Percentiles rank a stretch among this genome's conserved stretches.
These are phyloP conservation scores for Cercospora nicotianae DNA, from an alignment of 2,329 filamentous ascomycete species.

Conservation along the genomic window DNA sequence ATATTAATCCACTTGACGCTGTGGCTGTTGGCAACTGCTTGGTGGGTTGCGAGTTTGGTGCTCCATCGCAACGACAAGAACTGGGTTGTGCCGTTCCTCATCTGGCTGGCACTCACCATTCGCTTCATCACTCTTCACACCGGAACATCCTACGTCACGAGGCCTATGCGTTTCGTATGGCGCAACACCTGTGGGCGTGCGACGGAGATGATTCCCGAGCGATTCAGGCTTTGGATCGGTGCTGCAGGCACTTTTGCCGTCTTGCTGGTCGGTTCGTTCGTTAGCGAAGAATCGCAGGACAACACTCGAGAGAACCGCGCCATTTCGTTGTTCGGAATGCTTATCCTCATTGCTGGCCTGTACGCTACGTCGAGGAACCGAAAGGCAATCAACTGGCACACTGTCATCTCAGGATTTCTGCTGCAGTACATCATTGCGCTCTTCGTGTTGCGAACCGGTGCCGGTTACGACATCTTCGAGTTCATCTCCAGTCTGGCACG, in stretches of 20 bases:
- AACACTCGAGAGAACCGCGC: constrained; percentile 81
- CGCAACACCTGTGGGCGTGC: constrained; percentile 60
- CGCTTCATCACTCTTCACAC: constrained; percentile 74
- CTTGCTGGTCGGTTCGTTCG: constrained; percentile 77
- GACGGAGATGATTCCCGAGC: constrained; percentile 64
- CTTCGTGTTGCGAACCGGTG: constrained; percentile 78
- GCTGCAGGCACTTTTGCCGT: constrained; percentile 66
- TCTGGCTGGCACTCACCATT: constrained; percentile 73
- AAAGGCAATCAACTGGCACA: constrained; percentile 52
- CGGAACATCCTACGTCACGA: constrained; percentile 65
- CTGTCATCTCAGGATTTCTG: constrained; percentile 81
- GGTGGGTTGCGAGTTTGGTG: constrained; percentile 76
- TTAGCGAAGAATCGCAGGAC: constrained; percentile 66
- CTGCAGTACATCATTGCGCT: constrained; percentile 84
- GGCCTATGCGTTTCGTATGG: constrained; percentile 68
- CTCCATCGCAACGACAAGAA: constrained; percentile 71
- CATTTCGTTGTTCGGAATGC: constrained; percentile 75
- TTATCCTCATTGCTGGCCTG: constrained; percentile 67
- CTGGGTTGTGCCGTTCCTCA: constrained; percentile 80
- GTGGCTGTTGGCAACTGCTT: constrained; percentile 47
- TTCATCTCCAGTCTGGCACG: constrained; percentile 78
- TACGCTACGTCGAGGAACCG: constrained; percentile 72
- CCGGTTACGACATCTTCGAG: constrained; percentile 85
- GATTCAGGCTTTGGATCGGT: constrained; percentile 62
- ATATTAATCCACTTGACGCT: constrained; percentile 43